Evolutionary conservation across 495 filamentous ascomycete species (phyloP).

Genomic region (Usnea hakonensis): DNA sequence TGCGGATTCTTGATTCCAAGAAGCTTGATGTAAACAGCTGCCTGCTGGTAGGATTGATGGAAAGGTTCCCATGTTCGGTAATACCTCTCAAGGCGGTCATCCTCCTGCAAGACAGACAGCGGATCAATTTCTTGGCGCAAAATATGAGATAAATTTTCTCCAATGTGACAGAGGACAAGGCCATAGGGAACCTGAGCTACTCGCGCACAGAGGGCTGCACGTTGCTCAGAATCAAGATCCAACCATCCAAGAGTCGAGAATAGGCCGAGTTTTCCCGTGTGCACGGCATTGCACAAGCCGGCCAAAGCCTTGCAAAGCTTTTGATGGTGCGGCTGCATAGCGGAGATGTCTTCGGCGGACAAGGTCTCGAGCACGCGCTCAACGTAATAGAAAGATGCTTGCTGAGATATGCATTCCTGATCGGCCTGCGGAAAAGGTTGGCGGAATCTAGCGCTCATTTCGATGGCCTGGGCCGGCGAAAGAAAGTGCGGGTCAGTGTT

Average conservation of each 20-base stretch:
- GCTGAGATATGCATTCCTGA: conserved; percentile 1
- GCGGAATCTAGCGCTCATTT: neutral
- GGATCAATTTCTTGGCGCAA: conserved; percentile 35
- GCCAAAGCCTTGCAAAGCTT: conserved; percentile 3
- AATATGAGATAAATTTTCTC: conserved; percentile 28
- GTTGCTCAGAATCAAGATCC: neutral
- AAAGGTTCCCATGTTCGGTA: conserved; percentile 21
- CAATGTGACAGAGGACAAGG: conserved; percentile 12
- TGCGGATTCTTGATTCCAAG: conserved; percentile 32
- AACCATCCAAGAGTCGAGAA: neutral
- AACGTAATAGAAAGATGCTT: conserved; percentile 11
- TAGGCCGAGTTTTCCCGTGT: neutral
- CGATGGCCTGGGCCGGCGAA: neutral
- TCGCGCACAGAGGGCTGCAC: neutral
- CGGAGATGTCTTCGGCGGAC: neutral
- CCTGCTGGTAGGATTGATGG: conserved; percentile 7
- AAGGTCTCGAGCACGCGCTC: neutral
- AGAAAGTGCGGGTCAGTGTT: conserved; percentile 1
- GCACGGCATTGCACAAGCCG: neutral
- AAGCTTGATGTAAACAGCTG: conserved; percentile 23
- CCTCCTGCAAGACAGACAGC: conserved; percentile 34
- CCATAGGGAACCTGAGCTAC: conserved; percentile 2
- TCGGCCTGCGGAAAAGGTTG: neutral
- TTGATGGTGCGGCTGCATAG: neutral
- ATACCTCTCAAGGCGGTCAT: conserved; percentile 26